phyloP scores from a whole-genome alignment of 257 asterid species.

The Eustoma russellianum region DNA sequence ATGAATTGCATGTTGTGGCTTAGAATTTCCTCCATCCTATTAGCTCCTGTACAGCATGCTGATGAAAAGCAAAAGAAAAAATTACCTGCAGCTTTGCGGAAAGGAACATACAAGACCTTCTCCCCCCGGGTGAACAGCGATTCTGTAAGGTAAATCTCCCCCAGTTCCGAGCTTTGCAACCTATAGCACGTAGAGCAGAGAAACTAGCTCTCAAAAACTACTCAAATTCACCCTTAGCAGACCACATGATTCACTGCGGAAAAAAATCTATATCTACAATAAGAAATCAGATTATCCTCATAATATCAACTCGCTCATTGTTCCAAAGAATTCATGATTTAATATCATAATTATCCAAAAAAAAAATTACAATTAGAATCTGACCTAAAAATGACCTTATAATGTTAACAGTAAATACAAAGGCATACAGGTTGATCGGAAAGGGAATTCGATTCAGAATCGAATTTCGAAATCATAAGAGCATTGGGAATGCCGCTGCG shows the following conservation, averaged over 20 bases:
- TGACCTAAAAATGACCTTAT: neutral
- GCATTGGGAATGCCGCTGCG: slow-evolving; percentile 75
- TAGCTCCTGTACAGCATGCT: too few species aligned
- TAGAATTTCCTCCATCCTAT: too few species aligned
- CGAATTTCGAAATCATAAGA: slow-evolving; percentile 49
- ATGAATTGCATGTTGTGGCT: too few species aligned
- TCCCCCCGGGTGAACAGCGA: slow-evolving; percentile 85
- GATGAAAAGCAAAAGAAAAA: neutral
- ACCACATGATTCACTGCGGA: too few species aligned
- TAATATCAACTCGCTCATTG: too few species aligned
- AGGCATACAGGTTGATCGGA: slow-evolving; percentile 69
- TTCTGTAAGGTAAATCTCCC: slow-evolving; percentile 80
- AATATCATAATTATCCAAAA: neutral
- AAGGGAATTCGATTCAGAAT: slow-evolving; percentile 42
- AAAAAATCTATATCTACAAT: too few species aligned
- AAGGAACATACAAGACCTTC: slow-evolving; percentile 78
- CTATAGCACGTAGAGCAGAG: slow-evolving; percentile 15
- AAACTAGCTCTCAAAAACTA: neutral
- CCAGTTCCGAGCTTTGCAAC: slow-evolving; percentile 67
- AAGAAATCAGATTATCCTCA: too few species aligned
- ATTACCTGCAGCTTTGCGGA: slow-evolving; percentile 73
- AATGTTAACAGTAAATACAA: too few species aligned
- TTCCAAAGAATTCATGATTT: too few species aligned
- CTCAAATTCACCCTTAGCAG: neutral
- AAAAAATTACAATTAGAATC: neutral